phyloP scores from a whole-genome alignment of 805 yeast species.

The Yarrowia sp. region DNA sequence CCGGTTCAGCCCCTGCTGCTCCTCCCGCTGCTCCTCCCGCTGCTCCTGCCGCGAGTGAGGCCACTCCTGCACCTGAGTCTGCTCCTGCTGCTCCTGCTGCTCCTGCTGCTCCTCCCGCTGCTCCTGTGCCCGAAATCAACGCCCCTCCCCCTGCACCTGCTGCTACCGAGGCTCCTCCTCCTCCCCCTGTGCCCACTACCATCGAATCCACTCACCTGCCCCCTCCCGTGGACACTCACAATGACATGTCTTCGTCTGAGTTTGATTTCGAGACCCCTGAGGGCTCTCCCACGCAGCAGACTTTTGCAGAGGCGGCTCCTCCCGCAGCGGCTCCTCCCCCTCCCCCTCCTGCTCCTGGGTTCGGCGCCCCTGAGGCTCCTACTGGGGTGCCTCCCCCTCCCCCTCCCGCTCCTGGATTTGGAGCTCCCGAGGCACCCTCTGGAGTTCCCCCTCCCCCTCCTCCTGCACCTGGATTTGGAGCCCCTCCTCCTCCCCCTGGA shows the following conservation, averaged over 20 bases:
- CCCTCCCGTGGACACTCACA: constrained; percentile 26
- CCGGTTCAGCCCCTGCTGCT: constrained; percentile 23
- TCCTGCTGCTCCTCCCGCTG: neutral
- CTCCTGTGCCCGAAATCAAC: constrained; percentile 1
- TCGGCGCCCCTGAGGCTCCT: too few relatives aligned
- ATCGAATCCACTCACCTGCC: constrained; percentile 22
- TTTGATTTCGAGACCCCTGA: constrained; percentile 35
- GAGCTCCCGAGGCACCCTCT: constrained; percentile 47
- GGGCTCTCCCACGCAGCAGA: constrained; percentile 44
- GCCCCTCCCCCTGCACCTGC: neutral
- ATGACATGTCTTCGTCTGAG: constrained; percentile 37
- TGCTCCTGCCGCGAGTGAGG: neutral
- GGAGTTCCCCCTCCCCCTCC: constrained; percentile 51
- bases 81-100: neutral
- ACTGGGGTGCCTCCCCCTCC: constrained; percentile 1
- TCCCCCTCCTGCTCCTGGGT: constrained; percentile 39
- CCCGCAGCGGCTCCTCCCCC: constrained; percentile 52
- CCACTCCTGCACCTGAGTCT: neutral
- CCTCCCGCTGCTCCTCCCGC: constrained; percentile 13
- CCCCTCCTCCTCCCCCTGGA: constrained; percentile 52
- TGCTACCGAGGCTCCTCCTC: neutral
- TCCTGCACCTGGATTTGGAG: constrained; percentile 50
- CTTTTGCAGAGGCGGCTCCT: constrained; percentile 48
- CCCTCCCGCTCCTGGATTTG: constrained; percentile 46
- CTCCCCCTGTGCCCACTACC: constrained; percentile 6